These are phyloP conservation scores for Aspergillus coremiiformis DNA, from an alignment of 495 filamentous ascomycete species.

Conservation along the genomic window DNA sequence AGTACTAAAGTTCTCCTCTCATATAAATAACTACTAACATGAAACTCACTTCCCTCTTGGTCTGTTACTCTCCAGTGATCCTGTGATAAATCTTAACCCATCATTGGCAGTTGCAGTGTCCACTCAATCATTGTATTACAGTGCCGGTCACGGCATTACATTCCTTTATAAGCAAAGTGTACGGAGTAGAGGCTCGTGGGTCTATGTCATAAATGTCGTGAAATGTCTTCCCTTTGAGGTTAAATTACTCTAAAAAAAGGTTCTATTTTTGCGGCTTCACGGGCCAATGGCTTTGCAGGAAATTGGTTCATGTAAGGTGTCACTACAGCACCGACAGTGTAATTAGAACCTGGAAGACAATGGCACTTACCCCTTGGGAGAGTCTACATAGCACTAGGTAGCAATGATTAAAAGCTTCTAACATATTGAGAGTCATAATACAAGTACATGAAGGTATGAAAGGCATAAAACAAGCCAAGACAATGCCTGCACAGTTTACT, in stretches of 20 bases:
- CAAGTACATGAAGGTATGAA: not conserved
- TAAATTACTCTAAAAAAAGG: not conserved
- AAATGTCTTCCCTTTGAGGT: not conserved
- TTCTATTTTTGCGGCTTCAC: not conserved
- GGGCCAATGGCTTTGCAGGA: not conserved
- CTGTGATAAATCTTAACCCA: not conserved
- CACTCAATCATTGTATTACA: not conserved
- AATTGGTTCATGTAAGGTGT: not conserved
- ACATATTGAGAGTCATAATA: not conserved
- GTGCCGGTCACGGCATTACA: no score
- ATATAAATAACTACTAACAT: no score
- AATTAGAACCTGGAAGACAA: not conserved
- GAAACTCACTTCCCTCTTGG: no score
- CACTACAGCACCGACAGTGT: not conserved
- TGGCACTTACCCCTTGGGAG: not conserved
- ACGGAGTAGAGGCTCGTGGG: not conserved
- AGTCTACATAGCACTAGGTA: not conserved
- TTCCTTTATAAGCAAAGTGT: not conserved
- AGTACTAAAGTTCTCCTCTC: no score
- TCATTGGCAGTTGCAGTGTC: not conserved
- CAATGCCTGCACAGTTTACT: not conserved
- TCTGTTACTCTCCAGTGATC: no score
- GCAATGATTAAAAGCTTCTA: not conserved
- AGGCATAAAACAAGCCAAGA: not conserved
- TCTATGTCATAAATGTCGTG: not conserved